Base-by-base conservation (phyloP, 345 rosid genomes). In the Aethionema arabicum region DNA sequence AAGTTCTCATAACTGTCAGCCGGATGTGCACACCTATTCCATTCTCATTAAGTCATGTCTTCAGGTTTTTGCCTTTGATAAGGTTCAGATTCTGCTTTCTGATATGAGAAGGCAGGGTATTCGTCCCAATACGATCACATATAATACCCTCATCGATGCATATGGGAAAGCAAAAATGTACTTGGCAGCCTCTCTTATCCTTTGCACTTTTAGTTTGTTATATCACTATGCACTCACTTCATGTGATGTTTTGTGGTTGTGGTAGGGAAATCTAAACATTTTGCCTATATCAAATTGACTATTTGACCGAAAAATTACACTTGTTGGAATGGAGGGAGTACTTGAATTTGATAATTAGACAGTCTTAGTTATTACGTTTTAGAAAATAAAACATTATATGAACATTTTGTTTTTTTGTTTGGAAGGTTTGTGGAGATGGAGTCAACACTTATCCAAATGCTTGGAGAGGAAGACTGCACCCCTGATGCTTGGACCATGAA, bases 401-500 rank as follows among this genome's bases (percentile, higher is more conserved):
- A 21, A 21, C 27, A 1, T 21, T 21, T 21, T 21, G 27, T 21
- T 21, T 46, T 51, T 54, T 72, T 4, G n/a, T 45, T 45, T 54
- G 69, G 27, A 68, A 91, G 96, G 92, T 91, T 86, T 82, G 78
- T 77, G 54, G 96, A 88, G 78, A 91, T 91, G 96, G 95, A 91
- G 62, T 75, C 84, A 38, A 83, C 83, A 15, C 84, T 91, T 7
- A 82, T 90, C 59, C 66, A 83, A 73, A 86, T 91, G 98, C 88
- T 88, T 16, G 56, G 72, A n/a, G 76, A 82, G 72, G 64, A 80
- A 4, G 77, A 78, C 11, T 88, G 95, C 56, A 68, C 82, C 65
- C 96, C 98, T 38, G 96, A 88, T 72, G 85, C 82, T n/a, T 88
- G 96, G 96, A 86, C 96, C 45, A 84, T 88, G 96, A 88, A 88